Percentiles rank a stretch among this genome's conserved stretches.
Conservation (phyloP, 208 protist genomes). For the Acanthamoeba castellanii region DNA sequence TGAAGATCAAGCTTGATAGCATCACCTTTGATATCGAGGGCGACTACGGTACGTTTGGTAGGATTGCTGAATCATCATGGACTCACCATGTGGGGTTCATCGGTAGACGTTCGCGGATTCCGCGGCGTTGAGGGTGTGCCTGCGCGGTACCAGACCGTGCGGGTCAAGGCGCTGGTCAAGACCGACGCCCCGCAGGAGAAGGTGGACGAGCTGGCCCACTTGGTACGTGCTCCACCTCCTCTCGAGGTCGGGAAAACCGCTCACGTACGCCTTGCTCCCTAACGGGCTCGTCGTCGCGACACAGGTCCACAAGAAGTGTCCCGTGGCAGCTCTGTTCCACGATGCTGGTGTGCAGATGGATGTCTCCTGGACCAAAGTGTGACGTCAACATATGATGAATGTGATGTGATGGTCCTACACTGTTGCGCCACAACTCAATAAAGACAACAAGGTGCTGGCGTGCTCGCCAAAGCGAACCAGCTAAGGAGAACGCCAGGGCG, state of each 20-base stretch:
- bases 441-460: no score
- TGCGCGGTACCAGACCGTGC: conserved; percentile 14
- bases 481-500: no score
- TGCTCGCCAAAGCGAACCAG: no score
- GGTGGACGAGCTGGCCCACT: conserved; percentile 9
- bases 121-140: neutral
- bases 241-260: neutral
- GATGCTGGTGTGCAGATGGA: conserved; percentile 28
- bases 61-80: neutral
- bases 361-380: conserved; percentile 1
- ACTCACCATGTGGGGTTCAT: neutral
- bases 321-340: conserved; percentile 2
- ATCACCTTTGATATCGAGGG: conserved; percentile 35
- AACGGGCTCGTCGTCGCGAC: neutral
- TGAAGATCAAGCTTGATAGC: conserved; percentile 42
- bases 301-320: conserved; percentile 50
- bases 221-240: neutral
- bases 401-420: neutral
- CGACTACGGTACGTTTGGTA: neutral
- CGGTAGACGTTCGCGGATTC: neutral
- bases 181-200: conserved; percentile 33
- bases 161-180: neutral
- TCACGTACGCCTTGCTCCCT: neutral
- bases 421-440: no score
- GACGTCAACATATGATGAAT: no score